Evolutionary conservation across 306 rosid species (phyloP).

Genomic region (Lathyrus aphaca): DNA sequence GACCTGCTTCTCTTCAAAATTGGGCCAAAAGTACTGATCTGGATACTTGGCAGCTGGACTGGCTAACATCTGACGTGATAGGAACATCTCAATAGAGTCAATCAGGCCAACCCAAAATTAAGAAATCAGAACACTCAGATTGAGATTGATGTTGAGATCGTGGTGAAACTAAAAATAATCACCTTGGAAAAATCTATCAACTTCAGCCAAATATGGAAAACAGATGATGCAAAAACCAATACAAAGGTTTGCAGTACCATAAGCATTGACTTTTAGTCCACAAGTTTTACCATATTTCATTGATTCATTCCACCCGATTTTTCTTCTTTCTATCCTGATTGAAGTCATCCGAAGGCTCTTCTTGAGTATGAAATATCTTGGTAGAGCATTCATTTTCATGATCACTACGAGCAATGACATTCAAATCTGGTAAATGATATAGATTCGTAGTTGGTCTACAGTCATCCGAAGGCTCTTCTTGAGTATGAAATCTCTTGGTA

Average conservation of each 20-base stretch:
- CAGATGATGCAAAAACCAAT: not conserved
- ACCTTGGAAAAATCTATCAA: not conserved
- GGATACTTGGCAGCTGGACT: too few relatives aligned
- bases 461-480: not conserved
- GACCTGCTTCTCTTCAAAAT: too few relatives aligned
- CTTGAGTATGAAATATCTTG: not conserved
- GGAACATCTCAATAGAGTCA: too few relatives aligned
- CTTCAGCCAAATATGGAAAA: not conserved
- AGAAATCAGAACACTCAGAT: too few relatives aligned
- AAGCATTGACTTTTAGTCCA: not conserved
- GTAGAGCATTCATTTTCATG: not conserved
- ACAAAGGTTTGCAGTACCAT: not conserved
- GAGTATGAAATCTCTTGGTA: not conserved
- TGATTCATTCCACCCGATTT: not conserved
- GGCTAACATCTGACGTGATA: too few relatives aligned
- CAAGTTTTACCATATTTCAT: not conserved
- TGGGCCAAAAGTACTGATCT: too few relatives aligned
- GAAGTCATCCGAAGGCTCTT: not conserved
- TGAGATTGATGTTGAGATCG: too few relatives aligned
- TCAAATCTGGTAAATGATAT: not conserved
- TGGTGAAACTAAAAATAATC: too few relatives aligned
- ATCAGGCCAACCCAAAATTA: too few relatives aligned
- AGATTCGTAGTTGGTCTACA: not conserved
- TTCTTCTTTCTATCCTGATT: slow-evolving; percentile 4
- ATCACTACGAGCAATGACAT: not conserved